Conservation (phyloP, 257 asterid species). For the Rauvolfia tetraphylla region DNA sequence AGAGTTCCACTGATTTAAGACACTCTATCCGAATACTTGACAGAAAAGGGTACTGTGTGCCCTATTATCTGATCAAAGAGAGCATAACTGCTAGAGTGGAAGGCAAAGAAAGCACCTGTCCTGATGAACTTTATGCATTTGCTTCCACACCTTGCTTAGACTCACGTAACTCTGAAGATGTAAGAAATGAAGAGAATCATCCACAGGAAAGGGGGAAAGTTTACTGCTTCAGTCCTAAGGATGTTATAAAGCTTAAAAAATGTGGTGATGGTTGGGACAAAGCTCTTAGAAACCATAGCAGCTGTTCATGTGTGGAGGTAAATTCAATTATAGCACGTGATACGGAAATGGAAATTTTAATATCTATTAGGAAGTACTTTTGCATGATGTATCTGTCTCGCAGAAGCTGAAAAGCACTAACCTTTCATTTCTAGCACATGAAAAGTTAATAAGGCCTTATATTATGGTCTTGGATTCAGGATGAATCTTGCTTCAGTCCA, state of each 20-base stretch:
- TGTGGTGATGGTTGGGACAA: slow-evolving; percentile 41
- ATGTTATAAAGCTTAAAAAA: slow-evolving; percentile 56
- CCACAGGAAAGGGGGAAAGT: slow-evolving; percentile 26
- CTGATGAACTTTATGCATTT: slow-evolving; percentile 58
- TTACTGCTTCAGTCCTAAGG: slow-evolving; percentile 67
- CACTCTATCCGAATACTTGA: slow-evolving; percentile 15
- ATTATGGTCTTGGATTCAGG: slow-evolving; percentile 41
- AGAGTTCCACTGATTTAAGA: slow-evolving; percentile 27
- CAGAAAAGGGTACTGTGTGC: slow-evolving; percentile 67
- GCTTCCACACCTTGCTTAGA: slow-evolving; percentile 42
- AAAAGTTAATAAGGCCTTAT: slow-evolving; percentile 9
- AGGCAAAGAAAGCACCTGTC: slow-evolving; percentile 51
- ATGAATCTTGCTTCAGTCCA: slow-evolving; percentile 59
- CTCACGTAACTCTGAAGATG: slow-evolving; percentile 25
- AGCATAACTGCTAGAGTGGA: slow-evolving; percentile 34
- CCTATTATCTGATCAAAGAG: slow-evolving; percentile 43
- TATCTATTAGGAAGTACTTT: neutral
- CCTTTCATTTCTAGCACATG: slow-evolving; percentile 3
- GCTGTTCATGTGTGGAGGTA: slow-evolving; percentile 70
- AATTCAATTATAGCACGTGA: slow-evolving; percentile 13
- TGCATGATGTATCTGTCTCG: neutral
- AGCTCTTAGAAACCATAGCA: slow-evolving; percentile 30
- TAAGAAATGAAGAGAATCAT: slow-evolving; percentile 21
- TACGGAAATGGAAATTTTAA: neutral
- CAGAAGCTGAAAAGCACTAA: neutral